These are phyloP conservation scores for Metschnikowia kunwiensis DNA, from an alignment of 805 yeast genomes.

Conservation along the genomic window DNA sequence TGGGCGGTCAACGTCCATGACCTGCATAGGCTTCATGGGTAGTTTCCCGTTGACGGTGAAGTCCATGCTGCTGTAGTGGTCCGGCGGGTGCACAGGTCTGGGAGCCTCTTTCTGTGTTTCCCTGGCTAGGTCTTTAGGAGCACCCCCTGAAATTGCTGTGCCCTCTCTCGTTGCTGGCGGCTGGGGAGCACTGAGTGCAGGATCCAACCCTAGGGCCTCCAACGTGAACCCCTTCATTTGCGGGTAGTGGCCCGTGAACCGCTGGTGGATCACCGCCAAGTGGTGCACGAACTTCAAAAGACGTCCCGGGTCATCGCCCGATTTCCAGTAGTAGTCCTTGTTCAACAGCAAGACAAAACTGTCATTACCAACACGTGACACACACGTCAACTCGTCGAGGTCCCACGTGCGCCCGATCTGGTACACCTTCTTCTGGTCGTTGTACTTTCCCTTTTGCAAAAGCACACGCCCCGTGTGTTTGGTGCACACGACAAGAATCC, in stretches of 20 bases:
- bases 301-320: constrained; percentile 38
- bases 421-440: constrained; percentile 58
- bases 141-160: neutral
- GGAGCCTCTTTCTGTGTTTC: neutral
- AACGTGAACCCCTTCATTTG: constrained; percentile 30
- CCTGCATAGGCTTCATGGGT: constrained; percentile 42
- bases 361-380: constrained; percentile 52
- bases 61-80: constrained; percentile 34
- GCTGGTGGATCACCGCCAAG: constrained; percentile 31
- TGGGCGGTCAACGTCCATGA: constrained; percentile 30
- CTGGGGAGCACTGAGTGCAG: neutral
- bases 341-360: constrained; percentile 63
- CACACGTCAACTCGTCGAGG: constrained; percentile 58
- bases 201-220: constrained; percentile 31
- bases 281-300: constrained; percentile 32
- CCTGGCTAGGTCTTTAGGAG: no score
- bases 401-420: constrained; percentile 96
- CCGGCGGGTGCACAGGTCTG: constrained; percentile 9
- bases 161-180: neutral
- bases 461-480: constrained; percentile 65
- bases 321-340: constrained; percentile 78
- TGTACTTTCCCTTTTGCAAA: constrained; percentile 83
- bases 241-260: constrained; percentile 39
- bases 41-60: constrained; percentile 42
- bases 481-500: constrained; percentile 60